These are phyloP conservation scores for Phytophthora ohioensis DNA, from an alignment of 352 stramenopile species.

Conservation along the genomic window DNA sequence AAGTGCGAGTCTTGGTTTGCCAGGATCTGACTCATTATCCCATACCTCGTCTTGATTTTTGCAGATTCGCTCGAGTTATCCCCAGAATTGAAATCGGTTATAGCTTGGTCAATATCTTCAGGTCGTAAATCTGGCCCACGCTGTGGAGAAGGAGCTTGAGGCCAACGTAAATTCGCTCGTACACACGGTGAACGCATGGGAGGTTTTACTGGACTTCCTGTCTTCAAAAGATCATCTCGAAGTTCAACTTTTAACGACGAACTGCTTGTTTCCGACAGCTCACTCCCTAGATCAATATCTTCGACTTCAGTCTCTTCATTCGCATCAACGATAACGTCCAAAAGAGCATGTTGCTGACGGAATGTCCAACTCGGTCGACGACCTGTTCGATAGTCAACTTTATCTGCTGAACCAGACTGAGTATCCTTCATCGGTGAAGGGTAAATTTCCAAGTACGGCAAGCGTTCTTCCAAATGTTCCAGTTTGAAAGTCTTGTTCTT, in stretches of 20 bases:
- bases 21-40: slow-evolving; percentile 59
- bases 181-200: slow-evolving; percentile 51
- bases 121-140: slow-evolving; percentile 56
- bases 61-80: not conserved
- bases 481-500: slow-evolving; percentile 33
- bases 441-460: slow-evolving; percentile 66
- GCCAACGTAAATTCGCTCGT: slow-evolving; percentile 53
- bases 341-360: slow-evolving; percentile 56
- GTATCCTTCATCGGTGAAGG: slow-evolving; percentile 72
- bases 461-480: slow-evolving; percentile 65
- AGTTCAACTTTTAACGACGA: slow-evolving; percentile 25
- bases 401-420: slow-evolving; percentile 8
- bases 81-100: slow-evolving; percentile 20
- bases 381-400: slow-evolving; percentile 26
- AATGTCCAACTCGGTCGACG: slow-evolving; percentile 75
- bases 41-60: slow-evolving; percentile 35
- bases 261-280: not conserved
- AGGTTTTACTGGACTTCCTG: slow-evolving; percentile 27
- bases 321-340: slow-evolving; percentile 65
- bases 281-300: not conserved
- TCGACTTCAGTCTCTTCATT: slow-evolving; percentile 41
- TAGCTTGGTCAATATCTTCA: slow-evolving; percentile 38
- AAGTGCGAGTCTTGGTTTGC: slow-evolving; percentile 70
- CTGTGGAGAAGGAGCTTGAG: slow-evolving; percentile 47
- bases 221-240: slow-evolving; percentile 19